These are phyloP conservation scores for Wickerhamiella shivajii DNA, from an alignment of 805 yeast genomes.

Conservation along the genomic window DNA sequence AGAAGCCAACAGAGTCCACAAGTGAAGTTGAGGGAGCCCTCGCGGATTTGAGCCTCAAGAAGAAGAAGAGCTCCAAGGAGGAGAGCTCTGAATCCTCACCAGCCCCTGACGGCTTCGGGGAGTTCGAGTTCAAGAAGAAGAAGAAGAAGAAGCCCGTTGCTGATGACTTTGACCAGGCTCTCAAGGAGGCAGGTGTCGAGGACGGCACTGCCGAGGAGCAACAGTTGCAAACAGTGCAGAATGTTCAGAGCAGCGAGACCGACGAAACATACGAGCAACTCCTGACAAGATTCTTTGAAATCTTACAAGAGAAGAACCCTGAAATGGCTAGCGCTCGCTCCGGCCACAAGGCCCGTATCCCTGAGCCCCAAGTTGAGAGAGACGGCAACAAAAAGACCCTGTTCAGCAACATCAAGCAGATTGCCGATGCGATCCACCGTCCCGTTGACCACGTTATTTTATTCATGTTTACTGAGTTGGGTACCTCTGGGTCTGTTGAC, in stretches of 20 bases:
- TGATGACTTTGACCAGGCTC: slow-evolving; percentile 74
- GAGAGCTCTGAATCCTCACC: slow-evolving; percentile 41
- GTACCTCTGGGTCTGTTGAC: slow-evolving; percentile 98
- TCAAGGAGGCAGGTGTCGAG: slow-evolving; percentile 79
- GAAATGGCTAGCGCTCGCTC: slow-evolving; percentile 95
- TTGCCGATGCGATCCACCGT: slow-evolving; percentile 86
- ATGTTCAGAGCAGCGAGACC: slow-evolving; percentile 29
- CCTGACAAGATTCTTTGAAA: slow-evolving; percentile 69
- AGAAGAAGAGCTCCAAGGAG: slow-evolving; percentile 23
- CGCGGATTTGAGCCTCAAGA: slow-evolving; percentile 51
- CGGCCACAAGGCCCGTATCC: slow-evolving; percentile 85
- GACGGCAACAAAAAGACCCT: slow-evolving; percentile 95
- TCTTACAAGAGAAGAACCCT: slow-evolving; percentile 87
- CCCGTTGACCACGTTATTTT: slow-evolving; percentile 95
- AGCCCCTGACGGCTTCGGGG: slow-evolving; percentile 26
- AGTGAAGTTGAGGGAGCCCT: slow-evolving; percentile 46
- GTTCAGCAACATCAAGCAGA: slow-evolving; percentile 91
- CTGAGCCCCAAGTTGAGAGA: slow-evolving; percentile 93
- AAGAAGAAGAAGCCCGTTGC: slow-evolving; percentile 39
- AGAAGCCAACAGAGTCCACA: slow-evolving; percentile 19
- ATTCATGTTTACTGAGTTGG: slow-evolving; percentile 93
- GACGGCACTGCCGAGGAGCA: slow-evolving; percentile 28
- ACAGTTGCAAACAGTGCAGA: slow-evolving; percentile 11
- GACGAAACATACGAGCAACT: slow-evolving; percentile 66
- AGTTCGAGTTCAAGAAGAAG: slow-evolving; percentile 56